Percentiles rank a stretch among this genome's conserved stretches.
These are phyloP conservation scores for Clavispora santaluciae DNA, from an alignment of 805 yeast genomes.

Conservation along the genomic window DNA sequence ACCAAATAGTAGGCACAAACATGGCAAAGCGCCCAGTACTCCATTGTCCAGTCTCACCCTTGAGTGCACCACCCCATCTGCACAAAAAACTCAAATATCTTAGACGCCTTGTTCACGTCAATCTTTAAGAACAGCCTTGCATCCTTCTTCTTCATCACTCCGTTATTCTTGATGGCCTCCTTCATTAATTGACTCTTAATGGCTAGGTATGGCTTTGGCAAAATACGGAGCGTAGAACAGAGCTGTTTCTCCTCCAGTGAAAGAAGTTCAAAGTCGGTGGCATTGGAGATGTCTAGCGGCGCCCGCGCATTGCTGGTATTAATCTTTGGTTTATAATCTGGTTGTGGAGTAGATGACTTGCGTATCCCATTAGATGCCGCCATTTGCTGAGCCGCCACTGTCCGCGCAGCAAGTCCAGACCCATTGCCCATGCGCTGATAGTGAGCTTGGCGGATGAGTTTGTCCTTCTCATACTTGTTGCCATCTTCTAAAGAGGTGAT, in stretches of 20 bases:
- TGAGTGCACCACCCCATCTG: constrained; percentile 81
- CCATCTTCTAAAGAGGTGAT: constrained; percentile 82
- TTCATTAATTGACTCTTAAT: constrained; percentile 86
- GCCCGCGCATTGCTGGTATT: constrained; percentile 36
- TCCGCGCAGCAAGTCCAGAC: constrained; percentile 17
- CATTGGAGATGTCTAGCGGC: constrained; percentile 65
- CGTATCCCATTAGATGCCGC: constrained; percentile 15
- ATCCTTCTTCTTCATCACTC: constrained; percentile 72
- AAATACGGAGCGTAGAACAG: constrained; percentile 76
- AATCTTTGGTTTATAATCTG: constrained; percentile 40
- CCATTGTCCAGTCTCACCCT: constrained; percentile 11
- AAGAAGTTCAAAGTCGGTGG: constrained; percentile 77
- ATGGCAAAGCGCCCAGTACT: no score
- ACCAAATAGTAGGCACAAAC: no score
- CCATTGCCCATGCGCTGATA: constrained; percentile 52
- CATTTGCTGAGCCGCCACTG: constrained; percentile 6
- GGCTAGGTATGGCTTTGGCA: constrained; percentile 92
- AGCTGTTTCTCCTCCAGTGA: constrained; percentile 84
- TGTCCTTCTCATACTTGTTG: constrained; percentile 81
- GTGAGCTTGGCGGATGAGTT: constrained; percentile 59
- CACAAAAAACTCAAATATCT: constrained; percentile 88
- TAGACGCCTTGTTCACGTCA: constrained; percentile 80
- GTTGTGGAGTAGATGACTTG: constrained; percentile 29
- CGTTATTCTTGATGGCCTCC: constrained; percentile 82
- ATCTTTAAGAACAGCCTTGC: constrained; percentile 82